A percentile compares a stretch with the other conserved stretches of the same genome.
These are phyloP conservation scores for Adiantum capillusveneris DNA, from an alignment of 75 land plant genomes.

Conservation along the genomic window DNA sequence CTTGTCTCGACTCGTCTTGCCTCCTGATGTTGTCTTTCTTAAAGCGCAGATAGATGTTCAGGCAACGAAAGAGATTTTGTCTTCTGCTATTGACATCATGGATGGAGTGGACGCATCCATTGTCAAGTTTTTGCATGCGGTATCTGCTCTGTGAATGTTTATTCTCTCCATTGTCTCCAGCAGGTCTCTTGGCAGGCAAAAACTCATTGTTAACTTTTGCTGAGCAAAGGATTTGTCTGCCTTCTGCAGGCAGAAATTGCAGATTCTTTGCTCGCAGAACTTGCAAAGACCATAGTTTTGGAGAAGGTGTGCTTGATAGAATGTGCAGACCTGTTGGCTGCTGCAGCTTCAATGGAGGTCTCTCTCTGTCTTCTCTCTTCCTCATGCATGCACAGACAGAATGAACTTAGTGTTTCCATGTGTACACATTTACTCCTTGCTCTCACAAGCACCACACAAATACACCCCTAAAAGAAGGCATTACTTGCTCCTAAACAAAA, in stretches of 20 bases:
- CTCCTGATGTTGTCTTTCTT: too few relatives aligned
- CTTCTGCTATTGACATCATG: conserved; percentile 38
- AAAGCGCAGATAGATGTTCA: conserved; percentile 28
- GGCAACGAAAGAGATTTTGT: conserved; percentile 30
- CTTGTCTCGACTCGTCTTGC: too few relatives aligned
- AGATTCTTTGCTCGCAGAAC: conserved; percentile 14
- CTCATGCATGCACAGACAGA: background rate
- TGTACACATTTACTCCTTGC: background rate
- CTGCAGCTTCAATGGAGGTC: conserved; percentile 24
- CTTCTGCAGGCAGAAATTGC: conserved; percentile 18
- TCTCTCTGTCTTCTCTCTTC: background rate
- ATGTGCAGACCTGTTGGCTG: conserved; percentile 16
- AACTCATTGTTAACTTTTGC: too few relatives aligned
- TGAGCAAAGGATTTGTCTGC: background rate
- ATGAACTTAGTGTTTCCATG: background rate
- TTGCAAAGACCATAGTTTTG: conserved; percentile 11
- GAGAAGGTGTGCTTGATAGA: conserved; percentile 20
- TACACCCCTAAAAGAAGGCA: background rate
- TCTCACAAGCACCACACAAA: too few relatives aligned
- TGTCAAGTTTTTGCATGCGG: conserved; percentile 21
- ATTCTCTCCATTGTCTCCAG: background rate
- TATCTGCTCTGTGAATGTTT: conserved; percentile 1
- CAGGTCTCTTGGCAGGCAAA: background rate
- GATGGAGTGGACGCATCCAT: conserved; percentile 20
- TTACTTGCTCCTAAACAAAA: too few relatives aligned